These are phyloP conservation scores for Ceratobasidium papillatum DNA, from an alignment of 1,284 basidiomycete genomes.

Conservation along the genomic window DNA sequence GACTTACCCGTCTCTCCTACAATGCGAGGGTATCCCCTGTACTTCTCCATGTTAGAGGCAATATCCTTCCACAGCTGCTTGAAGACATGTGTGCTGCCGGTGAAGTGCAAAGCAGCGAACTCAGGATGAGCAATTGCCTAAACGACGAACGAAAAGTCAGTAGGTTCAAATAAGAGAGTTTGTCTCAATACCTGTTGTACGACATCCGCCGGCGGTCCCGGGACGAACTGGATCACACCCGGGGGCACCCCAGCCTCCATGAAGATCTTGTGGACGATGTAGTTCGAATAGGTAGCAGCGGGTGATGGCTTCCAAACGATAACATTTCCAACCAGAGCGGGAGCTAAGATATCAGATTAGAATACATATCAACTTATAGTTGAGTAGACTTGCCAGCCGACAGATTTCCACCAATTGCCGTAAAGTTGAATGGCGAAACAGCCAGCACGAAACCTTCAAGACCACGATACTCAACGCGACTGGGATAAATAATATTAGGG, in stretches of 20 bases:
- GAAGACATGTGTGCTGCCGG: slow-evolving; percentile 95
- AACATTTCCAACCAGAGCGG: slow-evolving; percentile 94
- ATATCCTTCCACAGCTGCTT: slow-evolving; percentile 97
- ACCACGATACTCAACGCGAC: slow-evolving; percentile 94
- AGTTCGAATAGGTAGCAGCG: slow-evolving; percentile 94
- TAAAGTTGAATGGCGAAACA: slow-evolving; percentile 98
- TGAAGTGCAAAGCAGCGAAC: slow-evolving; percentile 96
- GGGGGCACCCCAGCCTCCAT: slow-evolving; percentile 93
- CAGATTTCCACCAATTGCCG: slow-evolving; percentile 95
- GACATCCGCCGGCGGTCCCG: slow-evolving; percentile 82
- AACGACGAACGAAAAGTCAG: background rate
- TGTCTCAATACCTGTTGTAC: slow-evolving; percentile 65
- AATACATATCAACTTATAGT: slow-evolving; percentile 1
- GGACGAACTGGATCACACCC: slow-evolving; percentile 97
- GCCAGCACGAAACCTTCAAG: slow-evolving; percentile 98
- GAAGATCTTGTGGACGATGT: slow-evolving; percentile 91
- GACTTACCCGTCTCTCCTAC: slow-evolving; percentile 84
- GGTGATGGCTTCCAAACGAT: slow-evolving; percentile 98
- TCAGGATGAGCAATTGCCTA: slow-evolving; percentile 74
- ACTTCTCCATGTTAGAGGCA: slow-evolving; percentile 84
- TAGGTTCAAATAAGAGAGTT: background rate
- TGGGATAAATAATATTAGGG: slow-evolving; percentile 50
- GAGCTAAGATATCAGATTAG: slow-evolving; percentile 60
- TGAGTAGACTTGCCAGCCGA: slow-evolving; percentile 64
- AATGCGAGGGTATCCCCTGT: slow-evolving; percentile 90